A percentile compares a stretch with the other conserved stretches of the same genome.
Evolutionary conservation across 768 basidiomycete genomes (phyloP).

Genomic region (Leccinum fibrillosum): DNA sequence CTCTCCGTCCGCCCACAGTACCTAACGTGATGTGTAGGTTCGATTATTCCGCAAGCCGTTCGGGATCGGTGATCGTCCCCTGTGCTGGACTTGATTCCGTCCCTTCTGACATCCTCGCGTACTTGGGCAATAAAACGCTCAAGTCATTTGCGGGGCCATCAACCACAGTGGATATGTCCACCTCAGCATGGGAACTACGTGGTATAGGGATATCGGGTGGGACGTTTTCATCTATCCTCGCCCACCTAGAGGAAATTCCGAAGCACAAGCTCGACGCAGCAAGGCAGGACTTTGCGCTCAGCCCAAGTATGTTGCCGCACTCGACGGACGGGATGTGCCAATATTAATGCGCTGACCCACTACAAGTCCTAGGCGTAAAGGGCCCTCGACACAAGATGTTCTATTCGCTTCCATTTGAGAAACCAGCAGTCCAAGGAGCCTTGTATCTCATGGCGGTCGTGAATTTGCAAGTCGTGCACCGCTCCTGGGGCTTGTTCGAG

Average conservation of each 20-base stretch:
- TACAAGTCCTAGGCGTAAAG: slow-evolving; percentile 32
- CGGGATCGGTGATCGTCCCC: slow-evolving; percentile 74
- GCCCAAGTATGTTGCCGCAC: slow-evolving; percentile 36
- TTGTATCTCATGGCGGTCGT: slow-evolving; percentile 42
- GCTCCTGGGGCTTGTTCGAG: slow-evolving; percentile 53
- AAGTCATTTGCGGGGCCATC: slow-evolving; percentile 41
- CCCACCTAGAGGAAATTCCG: slow-evolving; percentile 32
- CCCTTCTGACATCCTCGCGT: slow-evolving; percentile 68
- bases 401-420: slow-evolving; percentile 35
- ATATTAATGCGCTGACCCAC: neutral
- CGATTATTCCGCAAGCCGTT: slow-evolving; percentile 68
- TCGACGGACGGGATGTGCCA: neutral
- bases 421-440: slow-evolving; percentile 35
- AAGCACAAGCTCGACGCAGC: slow-evolving; percentile 28
- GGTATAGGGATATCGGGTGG: slow-evolving; percentile 34
- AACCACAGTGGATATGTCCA: slow-evolving; percentile 50
- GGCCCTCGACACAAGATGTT: slow-evolving; percentile 30
- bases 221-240: slow-evolving; percentile 36
- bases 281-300: slow-evolving; percentile 37
- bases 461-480: slow-evolving; percentile 51
- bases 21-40: slow-evolving; percentile 41
- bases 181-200: slow-evolving; percentile 43
- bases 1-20: slow-evolving; percentile 2
- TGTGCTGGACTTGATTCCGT: slow-evolving; percentile 76
- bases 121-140: slow-evolving; percentile 67